Conservation (phyloP, 176 grass and related monocot species). For the Oryza nivara region DNA sequence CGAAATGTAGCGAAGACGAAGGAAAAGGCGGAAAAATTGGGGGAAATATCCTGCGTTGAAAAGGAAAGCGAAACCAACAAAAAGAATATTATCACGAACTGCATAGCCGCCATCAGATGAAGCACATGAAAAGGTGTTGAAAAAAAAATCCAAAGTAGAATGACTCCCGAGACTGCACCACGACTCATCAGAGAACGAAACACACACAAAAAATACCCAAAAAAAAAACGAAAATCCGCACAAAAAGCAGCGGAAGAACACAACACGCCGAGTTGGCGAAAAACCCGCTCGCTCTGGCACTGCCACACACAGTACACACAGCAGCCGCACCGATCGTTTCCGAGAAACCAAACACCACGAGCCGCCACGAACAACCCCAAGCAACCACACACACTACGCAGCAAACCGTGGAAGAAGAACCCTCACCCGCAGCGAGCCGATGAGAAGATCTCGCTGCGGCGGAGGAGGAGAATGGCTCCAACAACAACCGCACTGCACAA, state of each 20-base stretch:
- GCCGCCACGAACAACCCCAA: not conserved
- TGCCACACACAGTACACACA: not conserved
- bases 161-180: not conserved
- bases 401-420: not conserved
- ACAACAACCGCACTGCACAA: not conserved
- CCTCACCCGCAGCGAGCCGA: conserved; percentile 12
- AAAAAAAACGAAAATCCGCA: not conserved
- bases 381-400: not conserved
- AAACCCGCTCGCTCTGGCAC: conserved; percentile 22
- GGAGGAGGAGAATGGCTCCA: not conserved
- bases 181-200: not conserved
- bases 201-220: no score
- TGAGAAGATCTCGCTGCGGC: not conserved
- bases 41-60: not conserved
- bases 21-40: not conserved
- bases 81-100: conserved; percentile 19
- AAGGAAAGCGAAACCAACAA: not conserved
- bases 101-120: conserved; percentile 9
- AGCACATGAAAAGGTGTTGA: not conserved
- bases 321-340: not conserved
- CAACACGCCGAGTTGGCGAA: not conserved
- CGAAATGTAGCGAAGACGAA: conserved; percentile 3
- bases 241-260: not conserved
- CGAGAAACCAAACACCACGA: not conserved
- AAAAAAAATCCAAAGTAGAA: not conserved